Evolutionary conservation across 78 protist genomes (phyloP), one percentile per base, ranked within the genome.

Genomic region (Pigoraptor vietnamica): DNA sequence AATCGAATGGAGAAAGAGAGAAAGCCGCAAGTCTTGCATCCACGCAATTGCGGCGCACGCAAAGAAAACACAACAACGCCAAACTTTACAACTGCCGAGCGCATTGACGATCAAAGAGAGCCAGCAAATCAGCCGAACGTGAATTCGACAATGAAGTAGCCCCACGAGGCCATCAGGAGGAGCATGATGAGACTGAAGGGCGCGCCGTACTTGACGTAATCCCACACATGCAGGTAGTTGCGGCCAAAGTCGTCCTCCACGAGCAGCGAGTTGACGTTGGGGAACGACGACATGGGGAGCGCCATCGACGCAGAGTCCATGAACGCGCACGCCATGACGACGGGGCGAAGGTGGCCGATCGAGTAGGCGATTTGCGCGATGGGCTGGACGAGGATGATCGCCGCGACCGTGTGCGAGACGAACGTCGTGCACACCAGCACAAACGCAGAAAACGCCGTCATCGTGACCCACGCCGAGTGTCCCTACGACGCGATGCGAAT

Each of bases 391-490:
- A 89, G 0, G 38, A 92, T 29, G 55, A 92, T 37, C 0, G 94
- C 91, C 23, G 91, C 87, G 38, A 92, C 94, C 33, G 94, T 92
- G 91, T 92, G 94, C n/a, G 91, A 89, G 83, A 92, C 40, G 89
- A 92, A 37, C 9, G 81, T 24, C 2, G 90, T 32, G 32, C 87
- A 40, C 0, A 56, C 10, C 24, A 35, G 36, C n/a, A 92, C 34
- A 10, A 35, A 9, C n/a, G n/a, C n/a, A n/a, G n/a, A n/a, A n/a
- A n/a, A n/a, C n/a, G n/a, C n/a, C n/a, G n/a, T n/a, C n/a, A n/a
- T n/a, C n/a, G n/a, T n/a, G n/a, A n/a, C n/a, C n/a, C n/a, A n/a
- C n/a, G n/a, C n/a, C n/a, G n/a, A n/a, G n/a, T n/a, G n/a, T n/a
- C n/a, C n/a, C n/a, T n/a, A n/a, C n/a, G n/a, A n/a, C n/a, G n/a